These are phyloP conservation scores for Bromus sterilis DNA, from an alignment of 176 grass and related monocot genomes.

Conservation along the genomic window DNA sequence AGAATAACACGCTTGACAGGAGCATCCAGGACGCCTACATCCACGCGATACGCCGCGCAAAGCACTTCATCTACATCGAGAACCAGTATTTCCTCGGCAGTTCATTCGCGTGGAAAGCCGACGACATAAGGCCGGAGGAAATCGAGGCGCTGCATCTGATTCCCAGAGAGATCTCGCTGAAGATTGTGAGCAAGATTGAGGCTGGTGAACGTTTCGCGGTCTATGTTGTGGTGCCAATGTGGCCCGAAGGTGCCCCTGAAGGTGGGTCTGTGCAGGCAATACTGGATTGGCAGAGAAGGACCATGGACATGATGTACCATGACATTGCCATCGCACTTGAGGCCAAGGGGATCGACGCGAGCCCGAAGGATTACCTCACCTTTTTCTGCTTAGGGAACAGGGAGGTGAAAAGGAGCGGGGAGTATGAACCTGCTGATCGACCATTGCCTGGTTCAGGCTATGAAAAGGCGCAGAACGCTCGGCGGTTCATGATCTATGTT, in stretches of 20 bases:
- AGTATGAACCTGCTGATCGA: constrained; percentile 60
- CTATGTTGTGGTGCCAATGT: constrained; percentile 92
- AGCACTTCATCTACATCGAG: constrained; percentile 88
- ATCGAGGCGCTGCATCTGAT: constrained; percentile 73
- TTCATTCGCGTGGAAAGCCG: constrained; percentile 74
- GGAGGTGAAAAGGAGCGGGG: constrained; percentile 58
- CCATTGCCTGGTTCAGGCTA: constrained; percentile 55
- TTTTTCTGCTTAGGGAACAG: constrained; percentile 94
- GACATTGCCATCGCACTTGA: constrained; percentile 63
- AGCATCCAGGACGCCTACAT: constrained; percentile 96
- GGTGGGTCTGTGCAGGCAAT: constrained; percentile 63
- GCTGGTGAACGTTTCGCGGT: constrained; percentile 65
- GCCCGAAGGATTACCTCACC: constrained; percentile 73
- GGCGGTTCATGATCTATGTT: constrained; percentile 97
- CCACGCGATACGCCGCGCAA: constrained; percentile 70
- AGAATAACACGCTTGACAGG: constrained; percentile 85
- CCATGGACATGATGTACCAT: constrained; percentile 97
- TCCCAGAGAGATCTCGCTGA: constrained; percentile 67
- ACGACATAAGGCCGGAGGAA: constrained; percentile 56
- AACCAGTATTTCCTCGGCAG: constrained; percentile 97
- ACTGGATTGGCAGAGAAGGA: constrained; percentile 91
- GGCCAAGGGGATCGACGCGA: constrained; percentile 42
- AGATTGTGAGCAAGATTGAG: constrained; percentile 94
- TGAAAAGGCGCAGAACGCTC: constrained; percentile 55
- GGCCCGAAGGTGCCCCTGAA: constrained; percentile 84